phyloP scores from a whole-genome alignment of 805 yeast genomes.

The Candida palmyrensis region DNA sequence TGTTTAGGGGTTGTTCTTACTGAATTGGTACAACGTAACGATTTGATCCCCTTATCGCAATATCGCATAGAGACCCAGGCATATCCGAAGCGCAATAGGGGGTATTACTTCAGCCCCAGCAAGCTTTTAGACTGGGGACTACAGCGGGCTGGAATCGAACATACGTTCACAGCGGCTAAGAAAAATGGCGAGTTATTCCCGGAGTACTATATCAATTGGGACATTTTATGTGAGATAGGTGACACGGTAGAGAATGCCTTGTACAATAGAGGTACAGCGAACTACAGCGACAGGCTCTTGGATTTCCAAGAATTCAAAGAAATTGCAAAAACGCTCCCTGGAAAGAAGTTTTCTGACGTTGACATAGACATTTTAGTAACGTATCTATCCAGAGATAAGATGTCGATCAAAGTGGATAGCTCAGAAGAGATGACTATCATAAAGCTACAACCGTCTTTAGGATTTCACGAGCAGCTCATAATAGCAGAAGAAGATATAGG shows the following conservation, averaged over 20 bases:
- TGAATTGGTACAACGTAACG: conserved; percentile 16
- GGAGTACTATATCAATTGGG: conserved; percentile 22
- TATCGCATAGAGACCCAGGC: conserved; percentile 6
- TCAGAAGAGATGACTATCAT: conserved; percentile 8
- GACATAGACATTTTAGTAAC: conserved; percentile 25
- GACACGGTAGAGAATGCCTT: conserved; percentile 7
- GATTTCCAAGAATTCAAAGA: background rate
- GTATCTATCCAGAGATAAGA: conserved; percentile 24
- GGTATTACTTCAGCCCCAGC: conserved; percentile 8
- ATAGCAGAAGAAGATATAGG: conserved; percentile 27
- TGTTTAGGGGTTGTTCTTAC: conserved; percentile 19
- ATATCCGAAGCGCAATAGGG: conserved; percentile 1
- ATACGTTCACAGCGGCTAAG: conserved; percentile 10
- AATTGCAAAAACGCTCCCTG: background rate
- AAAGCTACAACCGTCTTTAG: conserved; percentile 1
- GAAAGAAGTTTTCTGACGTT: conserved; percentile 6
- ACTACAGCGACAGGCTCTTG: conserved; percentile 2
- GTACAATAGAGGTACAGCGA: conserved; percentile 1
- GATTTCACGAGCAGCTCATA: background rate
- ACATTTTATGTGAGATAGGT: background rate
- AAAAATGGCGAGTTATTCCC: conserved; percentile 12
- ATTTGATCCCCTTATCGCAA: conserved; percentile 15
- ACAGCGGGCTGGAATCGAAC: conserved; percentile 10
- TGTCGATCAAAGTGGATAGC: conserved; percentile 5
- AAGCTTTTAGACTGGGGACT: conserved; percentile 13